Base-by-base conservation (phyloP, 306 rosid genomes). In the Chamaecrista fasciculata region DNA sequence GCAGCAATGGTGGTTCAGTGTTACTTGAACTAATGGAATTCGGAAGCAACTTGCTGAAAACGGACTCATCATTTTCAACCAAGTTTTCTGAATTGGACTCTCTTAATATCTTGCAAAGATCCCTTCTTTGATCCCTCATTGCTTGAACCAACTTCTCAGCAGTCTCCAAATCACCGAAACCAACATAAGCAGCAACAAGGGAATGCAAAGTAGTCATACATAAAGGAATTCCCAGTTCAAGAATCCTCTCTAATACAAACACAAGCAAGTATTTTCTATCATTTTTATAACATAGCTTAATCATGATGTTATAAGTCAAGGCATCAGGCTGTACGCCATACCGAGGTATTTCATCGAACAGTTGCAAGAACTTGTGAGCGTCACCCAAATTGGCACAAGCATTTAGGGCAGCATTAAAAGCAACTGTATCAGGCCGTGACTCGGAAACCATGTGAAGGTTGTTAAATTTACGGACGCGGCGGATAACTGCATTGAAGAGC, bases 121-220 rank as follows among this genome's bases (percentile, higher is more conserved):
- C 97, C 62, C 84, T 77, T 73, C 91, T 88, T 28, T 85, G 79
- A 60, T 94, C 98, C 82, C 97, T 83, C 97, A 94, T 85, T 15
- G 90, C 94, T 57, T 94, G 98, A 80, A 94, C 88, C 52, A 94
- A 74, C 59, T 71, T 81, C 90, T 94, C 98, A 0, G 97, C 92
- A 0, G 86, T 84, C 47, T 77, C 90, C 79, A 94, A 60, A 66
- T 94, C 98, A 19, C 82, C 87, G 31, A 90, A 85, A 56, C 86
- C 97, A 56, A 94, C 95, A 84, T 83, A 90, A 44, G 96, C 96
- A 6, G 97, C 86, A 11, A 94, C 90, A 7, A 94, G 78, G 8
- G 96, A 94, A 34, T 80, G 86, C 79, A 90, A 80, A 8, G 98
- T 85, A 0, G 97, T 86, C 75, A 86, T 73, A 77, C 94, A 88